Percentiles rank a stretch among this genome's conserved stretches.
These are phyloP conservation scores for Dillenia turbinata DNA, from an alignment of 164 flowering plant genomes.

Conservation along the genomic window DNA sequence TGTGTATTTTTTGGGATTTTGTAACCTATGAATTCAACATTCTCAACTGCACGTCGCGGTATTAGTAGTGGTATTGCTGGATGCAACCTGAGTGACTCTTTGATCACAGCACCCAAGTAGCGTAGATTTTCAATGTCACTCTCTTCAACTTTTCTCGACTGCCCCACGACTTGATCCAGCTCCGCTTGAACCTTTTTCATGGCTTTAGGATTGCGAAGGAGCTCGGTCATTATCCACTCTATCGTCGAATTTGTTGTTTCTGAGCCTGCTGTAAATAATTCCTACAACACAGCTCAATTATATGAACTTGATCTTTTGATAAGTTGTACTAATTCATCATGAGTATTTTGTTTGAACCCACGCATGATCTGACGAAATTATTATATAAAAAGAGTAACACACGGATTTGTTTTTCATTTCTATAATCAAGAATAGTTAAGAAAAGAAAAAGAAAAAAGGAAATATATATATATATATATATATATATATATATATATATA, in stretches of 20 bases:
- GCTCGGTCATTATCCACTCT: conserved; percentile 28
- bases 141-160: conserved; percentile 18
- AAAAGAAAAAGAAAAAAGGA: no score
- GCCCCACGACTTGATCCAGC: conserved; percentile 15
- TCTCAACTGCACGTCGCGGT: conserved; percentile 12
- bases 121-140: conserved; percentile 12
- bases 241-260: conserved; percentile 22
- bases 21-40: conserved; percentile 14
- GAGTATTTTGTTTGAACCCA: no score
- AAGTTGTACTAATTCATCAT: no score
- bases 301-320: no score
- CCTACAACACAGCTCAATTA: neutral
- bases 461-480: no score
- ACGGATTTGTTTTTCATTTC: no score
- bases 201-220: conserved; percentile 10
- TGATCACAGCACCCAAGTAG: conserved; percentile 6
- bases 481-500: no score
- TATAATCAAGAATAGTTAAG: no score
- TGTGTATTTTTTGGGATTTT: conserved; percentile 18
- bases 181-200: conserved; percentile 16
- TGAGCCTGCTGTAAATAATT: conserved; percentile 16
- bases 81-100: conserved; percentile 13
- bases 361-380: no score
- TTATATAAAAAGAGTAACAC: no score
- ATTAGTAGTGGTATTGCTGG: conserved; percentile 19